Evolutionary conservation across 768 basidiomycete genomes (phyloP), one percentile per base, ranked within the genome.

Genomic region (Mycena vitilis): DNA sequence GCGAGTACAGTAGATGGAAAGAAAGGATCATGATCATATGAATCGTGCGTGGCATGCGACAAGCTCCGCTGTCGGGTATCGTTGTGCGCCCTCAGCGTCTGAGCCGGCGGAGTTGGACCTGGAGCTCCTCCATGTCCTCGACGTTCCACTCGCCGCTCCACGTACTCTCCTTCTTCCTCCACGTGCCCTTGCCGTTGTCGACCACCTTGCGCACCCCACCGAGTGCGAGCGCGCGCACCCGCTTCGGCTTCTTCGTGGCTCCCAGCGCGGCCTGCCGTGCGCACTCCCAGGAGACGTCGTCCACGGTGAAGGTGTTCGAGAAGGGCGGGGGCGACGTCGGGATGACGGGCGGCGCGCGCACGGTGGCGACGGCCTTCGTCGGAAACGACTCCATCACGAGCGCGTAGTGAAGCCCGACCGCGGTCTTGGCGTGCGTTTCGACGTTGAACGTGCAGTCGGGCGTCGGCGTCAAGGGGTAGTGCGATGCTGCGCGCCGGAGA

Each of bases 71-170:
- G 60, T 36, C 36, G 20, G 25, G 49, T 47, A 48, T 61, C 54
- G 25, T 57, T 38, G 13, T 40, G 40, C 40, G 40, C 40, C 40
- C 40, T 40, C 38, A n/a, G 25, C 68, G 54, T 40, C 40, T 40
- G 11, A 40, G 40, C 40, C 60, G 25, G 18, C 71, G 63, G 16
- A 72, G 36, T 16, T 60, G 63, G 52, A 65, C 55, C 61, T 69
- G 71, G 36, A 72, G 71, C 40, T 75, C 71, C 22, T 69, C 69
- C 69, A 78, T 72, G 64, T 79, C 77, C 61, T 73, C 73, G 52
- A 74, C 70, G 61, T 78, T 79, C 78, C 78, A 79, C 70, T 79
- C 78, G 42, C 78, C 78, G 60, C 77, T 78, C 78, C 78, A 79
- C 38, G 74, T 77, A 20, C 69, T 71, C 57, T 74, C 76, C 47